Base-by-base conservation (phyloP, 805 yeast species). In the Candida khao-thaluensis region DNA sequence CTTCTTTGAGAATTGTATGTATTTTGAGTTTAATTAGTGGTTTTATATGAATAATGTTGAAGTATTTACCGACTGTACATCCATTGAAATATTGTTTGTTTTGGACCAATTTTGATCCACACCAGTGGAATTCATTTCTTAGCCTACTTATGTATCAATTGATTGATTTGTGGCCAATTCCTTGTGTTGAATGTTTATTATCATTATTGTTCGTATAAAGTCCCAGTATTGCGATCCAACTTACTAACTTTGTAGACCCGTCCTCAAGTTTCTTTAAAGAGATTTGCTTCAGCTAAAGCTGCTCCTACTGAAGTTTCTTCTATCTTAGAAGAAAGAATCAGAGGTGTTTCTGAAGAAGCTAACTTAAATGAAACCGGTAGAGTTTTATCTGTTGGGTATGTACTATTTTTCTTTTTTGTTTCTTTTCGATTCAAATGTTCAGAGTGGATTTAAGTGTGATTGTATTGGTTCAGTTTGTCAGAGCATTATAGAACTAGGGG, bases 241-340 rank as follows among this genome's bases (percentile, higher is more conserved):
- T 21, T 45, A 45, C 46, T 42, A 45, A 45, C 46, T 37, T 7
- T 25, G 38, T 61, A 80, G 86, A 83, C 87, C 60, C 86, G 86
- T 75, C 87, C 89, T 66, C 68, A 75, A 59, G 68, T 66, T 56
- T 72, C 77, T 62, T 78, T 83, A 56, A 79, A 78, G 61, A 82
- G 95, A 74, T 87, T 80, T 69, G 97, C 97, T 64, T 80, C 90
- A 45, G 90, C 93, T 56, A 93, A 93, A 82, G 93, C 98, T 64
- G 89, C 95, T 59, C 98, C 99, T 69, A 93, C 98, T 57, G 99
- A 93, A 79, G 99, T 93, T 55, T 90, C 99, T 57, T 88, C 98
- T 47, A 93, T 93, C 76, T 82, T 93, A 66, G 99, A 93, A 79
- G 96, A 93, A 74, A 89, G 95, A 77, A 93, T 93, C 79, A 90